Base-by-base conservation (phyloP, 1,139 yeast genomes). In the Pneumocystis sp. region DNA sequence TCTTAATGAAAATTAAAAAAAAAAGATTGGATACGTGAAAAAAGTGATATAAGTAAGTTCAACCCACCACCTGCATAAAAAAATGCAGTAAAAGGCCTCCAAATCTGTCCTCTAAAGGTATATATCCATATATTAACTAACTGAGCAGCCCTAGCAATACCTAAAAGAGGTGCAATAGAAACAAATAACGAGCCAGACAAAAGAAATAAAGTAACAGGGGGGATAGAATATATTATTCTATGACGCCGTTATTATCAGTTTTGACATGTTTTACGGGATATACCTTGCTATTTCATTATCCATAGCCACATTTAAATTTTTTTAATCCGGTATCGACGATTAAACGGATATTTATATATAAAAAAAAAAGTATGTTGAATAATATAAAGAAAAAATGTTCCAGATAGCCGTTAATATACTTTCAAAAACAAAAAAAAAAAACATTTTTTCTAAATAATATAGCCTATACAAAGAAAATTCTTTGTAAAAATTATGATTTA, bases 81-180 rank as follows among this genome's bases (percentile, higher is more conserved):
- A 66, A 74, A 74, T 3, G 76, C 73, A 19, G 77, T 72, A 57
- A 75, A 74, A 7, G 74, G 76, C 40, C 77, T 69, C 77, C 77
- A 75, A 63, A 75, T 29, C 60, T 75, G 75, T 1, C 68, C 68
- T 17, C 64, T 65, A 17, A 73, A 40, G 4, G 73, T 70, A 57
- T 61, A 63, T 17, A 72, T 70, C 77, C 76, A 75, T 65, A 68
- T 64, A 65, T 73, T 72, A 64, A 72, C 64, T 34, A 74, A 64
- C 56, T 66, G 65, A 40, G 57, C 56, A 0, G 69, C 66, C 37
- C 68, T 67, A 5, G 72, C 64, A 62, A 73, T 60, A 31, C 67
- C 65, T 60, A 71, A 59, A 12, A 69, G 63, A 7, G 70, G 67
- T 35, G 70, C 72, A 19, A 73, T 59, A 29, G 73, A 69, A 15